Percentiles rank a stretch among this genome's conserved stretches.
Conservation (phyloP, 75 land plant genomes). For the Ceratopteris richardii region DNA sequence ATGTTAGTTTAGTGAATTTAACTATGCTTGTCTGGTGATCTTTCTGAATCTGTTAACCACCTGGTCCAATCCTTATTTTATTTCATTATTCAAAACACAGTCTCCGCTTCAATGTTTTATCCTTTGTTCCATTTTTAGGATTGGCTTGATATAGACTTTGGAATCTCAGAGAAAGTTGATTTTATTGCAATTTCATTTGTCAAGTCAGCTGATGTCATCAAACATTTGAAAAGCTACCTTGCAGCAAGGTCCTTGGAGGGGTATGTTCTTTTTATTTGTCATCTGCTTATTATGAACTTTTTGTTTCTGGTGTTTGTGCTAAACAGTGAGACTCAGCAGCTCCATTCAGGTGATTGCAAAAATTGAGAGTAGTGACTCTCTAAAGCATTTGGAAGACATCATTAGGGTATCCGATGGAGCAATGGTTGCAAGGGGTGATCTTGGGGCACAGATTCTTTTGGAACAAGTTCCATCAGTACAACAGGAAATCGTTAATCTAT, state of each 20-base stretch:
- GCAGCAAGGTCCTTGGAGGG: conserved; percentile 57
- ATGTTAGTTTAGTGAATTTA: no score
- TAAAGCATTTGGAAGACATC: conserved; percentile 49
- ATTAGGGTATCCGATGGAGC: conserved; percentile 65
- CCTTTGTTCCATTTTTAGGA: conserved; percentile 43
- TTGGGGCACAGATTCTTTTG: conserved; percentile 68
- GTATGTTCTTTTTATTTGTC: no score
- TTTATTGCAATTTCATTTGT: conserved; percentile 96
- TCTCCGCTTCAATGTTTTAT: no score
- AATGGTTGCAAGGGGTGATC: conserved; percentile 82
- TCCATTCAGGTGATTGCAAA: conserved; percentile 48
- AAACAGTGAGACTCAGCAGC: conserved; percentile 10
- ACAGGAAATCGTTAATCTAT: conserved; percentile 36
- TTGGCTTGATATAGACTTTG: conserved; percentile 99
- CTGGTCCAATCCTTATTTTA: no score
- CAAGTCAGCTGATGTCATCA: conserved; percentile 92
- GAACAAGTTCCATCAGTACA: conserved; percentile 74
- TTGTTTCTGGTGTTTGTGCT: no score
- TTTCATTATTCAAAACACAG: no score
- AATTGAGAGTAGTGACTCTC: conserved; percentile 49
- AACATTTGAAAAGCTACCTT: conserved; percentile 90
- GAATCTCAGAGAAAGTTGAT: conserved; percentile 94
- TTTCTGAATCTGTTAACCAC: no score
- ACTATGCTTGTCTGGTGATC: no score
- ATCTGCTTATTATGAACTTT: no score